Evolutionary conservation across 1,284 basidiomycete genomes (phyloP).

Genomic region (Cutaneotrichosporon sp.): DNA sequence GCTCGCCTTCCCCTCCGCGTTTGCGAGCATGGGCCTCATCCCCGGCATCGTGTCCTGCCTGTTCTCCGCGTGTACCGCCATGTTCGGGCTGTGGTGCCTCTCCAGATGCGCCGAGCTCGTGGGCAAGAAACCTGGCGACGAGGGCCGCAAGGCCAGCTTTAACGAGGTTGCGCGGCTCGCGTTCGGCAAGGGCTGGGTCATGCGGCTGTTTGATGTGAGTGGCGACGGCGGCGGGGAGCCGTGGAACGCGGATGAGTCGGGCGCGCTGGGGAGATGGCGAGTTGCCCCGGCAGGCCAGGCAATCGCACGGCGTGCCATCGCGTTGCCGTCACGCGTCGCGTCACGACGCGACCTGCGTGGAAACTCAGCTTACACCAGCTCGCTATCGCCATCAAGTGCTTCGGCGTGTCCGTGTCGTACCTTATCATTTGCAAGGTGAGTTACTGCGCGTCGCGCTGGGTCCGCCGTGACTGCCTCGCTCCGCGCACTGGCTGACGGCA

Average conservation of each 20-base stretch:
- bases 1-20: conserved; percentile 62
- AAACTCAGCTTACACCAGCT: conserved; percentile 59
- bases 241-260: not conserved
- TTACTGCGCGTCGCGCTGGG: not conserved
- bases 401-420: conserved; percentile 95
- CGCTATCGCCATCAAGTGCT: conserved; percentile 95
- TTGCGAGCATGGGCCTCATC: conserved; percentile 80
- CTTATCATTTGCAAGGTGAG: conserved; percentile 87
- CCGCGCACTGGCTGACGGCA: conserved; percentile 15
- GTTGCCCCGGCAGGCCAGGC: too few species aligned
- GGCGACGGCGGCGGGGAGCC: conserved; percentile 2
- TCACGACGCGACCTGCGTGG: not conserved
- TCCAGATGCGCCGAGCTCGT: conserved; percentile 81
- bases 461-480: not conserved
- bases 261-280: not conserved
- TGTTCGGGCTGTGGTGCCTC: conserved; percentile 87
- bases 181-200: conserved; percentile 59
- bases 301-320: not conserved
- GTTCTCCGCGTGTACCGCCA: conserved; percentile 77
- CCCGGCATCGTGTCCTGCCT: conserved; percentile 85
- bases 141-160: conserved; percentile 72
- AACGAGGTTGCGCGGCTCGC: conserved; percentile 82
- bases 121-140: conserved; percentile 47
- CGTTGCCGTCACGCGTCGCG: not conserved
- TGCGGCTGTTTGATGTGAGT: conserved; percentile 50